Evolutionary conservation across 768 basidiomycete species (phyloP), one percentile per base, ranked within the genome.

Genomic region (Cyclocybe cylindracea): DNA sequence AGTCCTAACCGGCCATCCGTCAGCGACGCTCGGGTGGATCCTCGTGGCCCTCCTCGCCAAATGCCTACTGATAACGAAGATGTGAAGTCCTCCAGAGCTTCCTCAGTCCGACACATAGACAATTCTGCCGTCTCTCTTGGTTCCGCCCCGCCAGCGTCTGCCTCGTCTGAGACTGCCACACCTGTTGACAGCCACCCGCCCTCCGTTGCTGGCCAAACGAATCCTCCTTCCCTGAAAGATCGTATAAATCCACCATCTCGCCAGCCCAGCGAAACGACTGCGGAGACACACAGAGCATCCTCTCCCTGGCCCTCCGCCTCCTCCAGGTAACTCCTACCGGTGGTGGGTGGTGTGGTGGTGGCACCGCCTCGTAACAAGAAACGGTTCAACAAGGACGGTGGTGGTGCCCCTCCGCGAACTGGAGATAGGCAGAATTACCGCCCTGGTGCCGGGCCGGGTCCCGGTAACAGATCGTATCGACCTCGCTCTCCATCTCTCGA

Each of bases 401-500:
- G 10, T 40, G 16, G 39, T 43, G 56, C 46, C 6, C 58, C 54
- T 19, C 47, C 53, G 2, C 41, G 57, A 32, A 49, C 61, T 16
- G 45, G 41, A 11, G 53, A 48, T 16, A 44, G 40, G n/a, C 39
- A 52, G 19, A 44, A 56, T n/a, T 36, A 53, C 32, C 38, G 31
- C 5, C 44, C 47, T 44, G 39, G 37, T 40, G 55, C 50, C 10
- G 48, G 46, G 16, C 46, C 55, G 8, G 24, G 19, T 37, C 49
- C 49, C 8, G 46, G 48, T 42, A 48, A 29, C 32, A 54, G 57
- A 34, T 33, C 52, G 38, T 59, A 51, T 38, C 40, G 50, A n/a
- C 43, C 55, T 44, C 60, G 55, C 48, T 60, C 58, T 42, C 55
- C 60, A 14, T 50, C 62, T 42, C 34, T 54, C 9, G 61, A 56